Percentiles rank a stretch among this genome's conserved stretches.
These are phyloP conservation scores for Purpureocillium takamizusanense DNA, from an alignment of 2,329 filamentous ascomycete genomes.

Conservation along the genomic window DNA sequence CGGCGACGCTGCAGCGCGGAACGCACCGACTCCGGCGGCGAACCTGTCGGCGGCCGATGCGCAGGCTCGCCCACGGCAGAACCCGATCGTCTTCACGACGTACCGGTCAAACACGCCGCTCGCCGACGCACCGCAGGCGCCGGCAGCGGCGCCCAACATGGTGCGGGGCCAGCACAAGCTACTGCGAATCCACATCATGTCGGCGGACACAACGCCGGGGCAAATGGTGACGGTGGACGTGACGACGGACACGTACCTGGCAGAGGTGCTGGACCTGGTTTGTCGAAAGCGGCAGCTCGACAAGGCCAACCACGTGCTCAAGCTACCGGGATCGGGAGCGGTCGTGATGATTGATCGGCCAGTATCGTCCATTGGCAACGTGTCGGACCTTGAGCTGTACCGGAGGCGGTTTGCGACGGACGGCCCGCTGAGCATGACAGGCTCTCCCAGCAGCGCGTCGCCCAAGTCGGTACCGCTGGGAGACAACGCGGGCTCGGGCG, in stretches of 20 bases:
- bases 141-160: slow-evolving; percentile 31
- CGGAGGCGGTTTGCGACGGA: slow-evolving; percentile 69
- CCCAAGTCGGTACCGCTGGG: slow-evolving; percentile 53
- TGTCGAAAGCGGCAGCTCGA: slow-evolving; percentile 72
- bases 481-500: slow-evolving; percentile 25
- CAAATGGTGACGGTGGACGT: slow-evolving; percentile 66
- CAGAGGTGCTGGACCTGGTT: slow-evolving; percentile 69
- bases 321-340: slow-evolving; percentile 64
- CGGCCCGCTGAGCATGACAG: slow-evolving; percentile 57
- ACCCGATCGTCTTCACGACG: slow-evolving; percentile 54
- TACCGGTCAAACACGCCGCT: slow-evolving; percentile 44
- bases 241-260: slow-evolving; percentile 75
- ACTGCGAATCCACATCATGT: slow-evolving; percentile 62
- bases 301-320: slow-evolving; percentile 70
- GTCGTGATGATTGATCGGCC: slow-evolving; percentile 70
- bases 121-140: slow-evolving; percentile 47
- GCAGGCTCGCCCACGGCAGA: slow-evolving; percentile 33
- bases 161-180: slow-evolving; percentile 59
- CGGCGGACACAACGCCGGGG: slow-evolving; percentile 60
- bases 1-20: slow-evolving; percentile 10
- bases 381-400: slow-evolving; percentile 66
- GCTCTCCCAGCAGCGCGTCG: slow-evolving; percentile 60
- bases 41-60: slow-evolving; percentile 17
- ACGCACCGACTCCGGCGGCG: slow-evolving; percentile 18
- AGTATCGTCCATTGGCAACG: slow-evolving; percentile 68